These are phyloP conservation scores for Puccinia coronata DNA, from an alignment of 1,284 basidiomycete genomes.

Conservation along the genomic window DNA sequence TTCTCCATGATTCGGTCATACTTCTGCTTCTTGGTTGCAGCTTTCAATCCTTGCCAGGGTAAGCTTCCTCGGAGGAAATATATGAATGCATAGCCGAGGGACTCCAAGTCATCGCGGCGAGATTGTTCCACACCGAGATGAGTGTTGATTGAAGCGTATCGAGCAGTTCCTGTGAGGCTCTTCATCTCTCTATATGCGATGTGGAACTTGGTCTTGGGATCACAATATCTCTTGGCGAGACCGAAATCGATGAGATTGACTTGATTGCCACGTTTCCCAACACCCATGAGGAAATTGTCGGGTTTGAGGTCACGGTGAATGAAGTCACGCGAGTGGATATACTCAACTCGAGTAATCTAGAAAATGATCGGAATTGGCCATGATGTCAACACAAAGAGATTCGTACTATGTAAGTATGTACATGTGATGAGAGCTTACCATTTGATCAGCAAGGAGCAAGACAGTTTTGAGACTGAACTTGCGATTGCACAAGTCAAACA, in stretches of 20 bases:
- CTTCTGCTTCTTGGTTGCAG: conserved; percentile 22
- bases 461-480: conserved; percentile 98
- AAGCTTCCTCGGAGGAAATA: conserved; percentile 34
- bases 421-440: conserved; percentile 67
- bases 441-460: conserved; percentile 90
- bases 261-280: conserved; percentile 98
- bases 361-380: too few relatives aligned
- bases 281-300: conserved; percentile 99
- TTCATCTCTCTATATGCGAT: conserved; percentile 99
- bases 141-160: conserved; percentile 99
- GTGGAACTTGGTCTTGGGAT: conserved; percentile 98
- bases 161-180: conserved; percentile 97
- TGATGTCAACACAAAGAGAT: too few relatives aligned
- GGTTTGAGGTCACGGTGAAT: conserved; percentile 99
- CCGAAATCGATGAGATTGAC: conserved; percentile 99
- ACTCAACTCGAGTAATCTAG: conserved; percentile 64
- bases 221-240: conserved; percentile 98
- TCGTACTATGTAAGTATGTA: neutral
- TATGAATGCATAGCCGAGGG: conserved; percentile 77
- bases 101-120: conserved; percentile 92
- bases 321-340: conserved; percentile 99
- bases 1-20: conserved; percentile 20
- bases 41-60: conserved; percentile 34
- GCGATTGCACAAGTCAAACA: conserved; percentile 90
- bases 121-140: conserved; percentile 97